These are phyloP conservation scores for Epichloe typhina DNA, from an alignment of 2,329 filamentous ascomycete genomes.

Conservation along the genomic window DNA sequence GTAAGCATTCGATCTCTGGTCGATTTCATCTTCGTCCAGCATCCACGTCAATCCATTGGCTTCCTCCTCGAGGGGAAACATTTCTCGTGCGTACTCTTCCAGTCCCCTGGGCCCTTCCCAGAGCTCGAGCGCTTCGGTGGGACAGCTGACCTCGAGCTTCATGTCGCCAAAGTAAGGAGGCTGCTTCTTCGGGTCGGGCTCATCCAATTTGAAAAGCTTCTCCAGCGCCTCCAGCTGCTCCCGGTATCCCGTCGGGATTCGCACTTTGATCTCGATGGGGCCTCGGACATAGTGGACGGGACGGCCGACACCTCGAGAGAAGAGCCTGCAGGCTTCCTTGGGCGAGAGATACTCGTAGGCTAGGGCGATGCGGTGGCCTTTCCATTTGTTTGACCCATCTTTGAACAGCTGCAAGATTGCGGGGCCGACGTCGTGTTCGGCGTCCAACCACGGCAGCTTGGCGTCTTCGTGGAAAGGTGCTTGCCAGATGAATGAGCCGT, in stretches of 20 bases:
- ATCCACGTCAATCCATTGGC: conserved; percentile 94
- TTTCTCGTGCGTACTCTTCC: conserved; percentile 89
- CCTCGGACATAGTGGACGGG: conserved; percentile 67
- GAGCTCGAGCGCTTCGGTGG: conserved; percentile 61
- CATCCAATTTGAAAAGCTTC: conserved; percentile 41
- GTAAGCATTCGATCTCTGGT: conserved; percentile 15
- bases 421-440: conserved; percentile 89
- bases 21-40: conserved; percentile 41
- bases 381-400: conserved; percentile 78
- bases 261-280: conserved; percentile 72
- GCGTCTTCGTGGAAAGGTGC: conserved; percentile 86
- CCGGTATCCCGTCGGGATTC: conserved; percentile 76
- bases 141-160: conserved; percentile 49
- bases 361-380: conserved; percentile 63
- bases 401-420: conserved; percentile 91
- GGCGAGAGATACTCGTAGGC: conserved; percentile 86
- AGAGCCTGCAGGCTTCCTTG: conserved; percentile 65
- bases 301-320: conserved; percentile 64
- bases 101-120: conserved; percentile 88
- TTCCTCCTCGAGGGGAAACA: conserved; percentile 87
- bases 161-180: conserved; percentile 50
- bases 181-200: conserved; percentile 40
- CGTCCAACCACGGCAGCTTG: conserved; percentile 87
- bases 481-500: conserved; percentile 84
- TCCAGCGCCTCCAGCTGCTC: conserved; percentile 67